phyloP scores from a whole-genome alignment of 2,329 filamentous ascomycete genomes.

The Alternaria rosae region DNA sequence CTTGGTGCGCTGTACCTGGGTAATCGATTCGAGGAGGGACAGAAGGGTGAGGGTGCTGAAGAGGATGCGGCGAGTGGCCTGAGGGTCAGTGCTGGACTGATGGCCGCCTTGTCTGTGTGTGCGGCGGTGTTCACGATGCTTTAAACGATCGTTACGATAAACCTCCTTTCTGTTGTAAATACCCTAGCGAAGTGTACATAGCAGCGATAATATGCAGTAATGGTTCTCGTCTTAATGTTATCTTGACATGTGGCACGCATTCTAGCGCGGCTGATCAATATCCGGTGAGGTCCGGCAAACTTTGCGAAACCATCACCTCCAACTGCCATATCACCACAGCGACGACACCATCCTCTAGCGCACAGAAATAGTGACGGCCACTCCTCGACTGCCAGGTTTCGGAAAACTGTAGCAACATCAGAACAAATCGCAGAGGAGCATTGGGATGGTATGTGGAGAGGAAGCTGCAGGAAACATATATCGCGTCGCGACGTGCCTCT shows the following conservation, averaged over 20 bases:
- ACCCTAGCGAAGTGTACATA: conserved; percentile 7
- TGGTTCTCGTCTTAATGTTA: background rate
- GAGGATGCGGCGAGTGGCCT: conserved; percentile 21
- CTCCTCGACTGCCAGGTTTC: no score
- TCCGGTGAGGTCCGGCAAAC: background rate
- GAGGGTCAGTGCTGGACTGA: conserved; percentile 15
- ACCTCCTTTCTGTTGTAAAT: conserved; percentile 1
- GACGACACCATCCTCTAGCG: background rate
- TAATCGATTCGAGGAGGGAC: conserved; percentile 36
- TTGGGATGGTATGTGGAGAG: background rate
- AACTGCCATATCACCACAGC: background rate
- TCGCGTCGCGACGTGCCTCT: background rate
- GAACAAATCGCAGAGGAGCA: no score
- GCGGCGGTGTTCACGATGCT: conserved; percentile 6
- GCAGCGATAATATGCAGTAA: background rate
- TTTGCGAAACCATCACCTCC: background rate
- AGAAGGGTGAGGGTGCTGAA: conserved; percentile 37
- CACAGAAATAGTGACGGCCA: no score
- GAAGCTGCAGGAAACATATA: background rate
- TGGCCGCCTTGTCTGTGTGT: conserved; percentile 11
- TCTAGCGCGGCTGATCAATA: background rate
- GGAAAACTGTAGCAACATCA: no score
- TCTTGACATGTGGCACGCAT: background rate
- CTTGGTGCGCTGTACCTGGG: conserved; percentile 46
- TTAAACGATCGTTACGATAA: background rate